Evolutionary conservation across 2,329 filamentous ascomycete genomes (phyloP).

Genomic region (Colletotrichum sojae): DNA sequence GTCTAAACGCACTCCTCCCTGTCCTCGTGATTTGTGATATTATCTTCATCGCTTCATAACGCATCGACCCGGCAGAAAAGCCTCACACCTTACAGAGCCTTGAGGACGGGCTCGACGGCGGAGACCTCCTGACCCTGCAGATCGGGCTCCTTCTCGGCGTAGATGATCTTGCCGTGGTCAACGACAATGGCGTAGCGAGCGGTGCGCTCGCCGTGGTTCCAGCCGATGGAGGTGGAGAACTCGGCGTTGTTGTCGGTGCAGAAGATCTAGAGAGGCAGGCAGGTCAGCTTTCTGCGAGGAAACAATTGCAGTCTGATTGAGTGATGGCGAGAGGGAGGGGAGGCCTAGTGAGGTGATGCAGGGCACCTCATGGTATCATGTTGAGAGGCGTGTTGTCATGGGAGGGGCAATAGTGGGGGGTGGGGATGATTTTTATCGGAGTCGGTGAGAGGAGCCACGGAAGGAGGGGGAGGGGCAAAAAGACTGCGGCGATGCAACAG

Average conservation of each 20-base stretch:
- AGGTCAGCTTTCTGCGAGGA: constrained; percentile 26
- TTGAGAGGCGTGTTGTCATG: constrained; percentile 2
- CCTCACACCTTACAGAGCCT: constrained; percentile 59
- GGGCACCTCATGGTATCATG: constrained; percentile 17
- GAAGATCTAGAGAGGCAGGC: constrained; percentile 71
- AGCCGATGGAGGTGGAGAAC: constrained; percentile 85
- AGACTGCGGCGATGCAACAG: background rate
- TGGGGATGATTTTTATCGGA: constrained; percentile 20
- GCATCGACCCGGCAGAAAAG: background rate
- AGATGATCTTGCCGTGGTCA: constrained; percentile 86
- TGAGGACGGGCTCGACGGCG: constrained; percentile 68
- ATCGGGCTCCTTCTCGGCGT: constrained; percentile 80
- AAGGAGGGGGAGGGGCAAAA: constrained; percentile 29
- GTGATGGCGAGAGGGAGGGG: constrained; percentile 2
- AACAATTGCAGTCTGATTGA: constrained; percentile 4
- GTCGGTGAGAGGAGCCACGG: constrained; percentile 36
- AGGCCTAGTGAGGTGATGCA: background rate
- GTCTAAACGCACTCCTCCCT: constrained; percentile 21
- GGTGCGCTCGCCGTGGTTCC: constrained; percentile 81
- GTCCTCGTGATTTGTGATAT: background rate
- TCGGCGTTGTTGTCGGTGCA: constrained; percentile 77
- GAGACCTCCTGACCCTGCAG: constrained; percentile 62
- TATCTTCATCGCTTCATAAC: constrained; percentile 19
- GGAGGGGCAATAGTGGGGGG: constrained; percentile 35
- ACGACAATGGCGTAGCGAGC: constrained; percentile 85